phyloP scores from a whole-genome alignment of 2,329 filamentous ascomycete genomes.

The Trichoderma oligosporum region DNA sequence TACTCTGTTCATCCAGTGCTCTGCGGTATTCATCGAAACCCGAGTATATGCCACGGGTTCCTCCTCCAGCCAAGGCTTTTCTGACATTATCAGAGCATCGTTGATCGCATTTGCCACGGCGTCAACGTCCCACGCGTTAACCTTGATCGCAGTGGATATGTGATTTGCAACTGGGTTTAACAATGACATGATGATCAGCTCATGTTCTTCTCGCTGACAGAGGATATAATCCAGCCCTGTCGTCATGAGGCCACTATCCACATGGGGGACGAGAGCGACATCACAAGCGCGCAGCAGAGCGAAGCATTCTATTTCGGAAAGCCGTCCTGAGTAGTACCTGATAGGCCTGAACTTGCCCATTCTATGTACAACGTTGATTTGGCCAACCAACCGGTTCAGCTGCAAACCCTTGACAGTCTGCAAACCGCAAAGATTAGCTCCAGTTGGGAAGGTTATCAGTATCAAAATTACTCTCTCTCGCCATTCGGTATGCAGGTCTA shows the following conservation, averaged over 20 bases:
- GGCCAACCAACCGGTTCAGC: constrained; percentile 75
- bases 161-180: constrained; percentile 90
- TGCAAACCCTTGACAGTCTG: too few species aligned
- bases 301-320: constrained; percentile 85
- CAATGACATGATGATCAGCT: constrained; percentile 87
- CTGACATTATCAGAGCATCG: constrained; percentile 70
- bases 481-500: constrained; percentile 91
- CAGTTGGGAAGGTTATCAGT: constrained; percentile 83
- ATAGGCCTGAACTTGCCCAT: constrained; percentile 83
- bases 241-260: constrained; percentile 95
- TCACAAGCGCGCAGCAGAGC: constrained; percentile 85
- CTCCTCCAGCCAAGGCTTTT: constrained; percentile 59
- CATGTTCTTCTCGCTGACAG: constrained; percentile 80
- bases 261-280: constrained; percentile 88
- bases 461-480: constrained; percentile 84
- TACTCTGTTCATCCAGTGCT: background rate
- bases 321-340: constrained; percentile 87
- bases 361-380: constrained; percentile 85
- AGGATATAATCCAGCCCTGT: constrained; percentile 91
- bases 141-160: constrained; percentile 76
- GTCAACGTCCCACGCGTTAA: constrained; percentile 88
- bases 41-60: constrained; percentile 50
- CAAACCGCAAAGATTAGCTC: constrained; percentile 71
- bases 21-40: background rate
- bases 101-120: constrained; percentile 81